A percentile compares a stretch with the other conserved stretches of the same genome.
These are phyloP conservation scores for Hyaloscypha bicolor DNA, from an alignment of 495 filamentous ascomycete species.

Conservation along the genomic window DNA sequence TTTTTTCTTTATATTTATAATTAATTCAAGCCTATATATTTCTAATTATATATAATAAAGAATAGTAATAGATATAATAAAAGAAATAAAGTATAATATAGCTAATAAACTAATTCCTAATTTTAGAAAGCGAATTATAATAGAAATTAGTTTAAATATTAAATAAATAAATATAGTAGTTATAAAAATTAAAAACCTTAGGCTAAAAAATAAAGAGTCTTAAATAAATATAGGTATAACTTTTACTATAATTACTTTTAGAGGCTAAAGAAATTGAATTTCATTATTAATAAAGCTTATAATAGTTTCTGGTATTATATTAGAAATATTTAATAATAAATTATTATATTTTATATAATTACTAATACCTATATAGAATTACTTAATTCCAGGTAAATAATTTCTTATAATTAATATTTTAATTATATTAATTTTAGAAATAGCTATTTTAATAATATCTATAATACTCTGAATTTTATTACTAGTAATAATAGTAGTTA, in stretches of 20 bases:
- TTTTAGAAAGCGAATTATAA: conserved; percentile 12
- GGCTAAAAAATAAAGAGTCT: conserved; percentile 16
- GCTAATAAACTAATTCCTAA: conserved; percentile 19
- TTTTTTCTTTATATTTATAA: conserved; percentile 28
- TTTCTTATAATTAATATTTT: conserved; percentile 13
- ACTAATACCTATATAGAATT: conserved; percentile 15
- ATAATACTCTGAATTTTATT: conserved; percentile 18
- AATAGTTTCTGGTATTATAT: too few species aligned
- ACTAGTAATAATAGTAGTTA: conserved; percentile 15
- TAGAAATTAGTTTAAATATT: conserved; percentile 10
- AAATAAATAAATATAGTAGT: conserved; percentile 13
- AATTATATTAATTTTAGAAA: conserved; percentile 9
- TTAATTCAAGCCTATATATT: conserved; percentile 15
- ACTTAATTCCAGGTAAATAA: conserved; percentile 15
- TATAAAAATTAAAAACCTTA: conserved; percentile 13
- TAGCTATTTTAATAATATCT: not conserved
- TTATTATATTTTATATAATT: conserved; percentile 17
- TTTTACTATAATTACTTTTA: too few species aligned
- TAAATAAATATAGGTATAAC: conserved; percentile 9
- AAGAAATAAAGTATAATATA: too few species aligned
- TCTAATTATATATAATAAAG: conserved; percentile 21
- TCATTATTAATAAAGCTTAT: too few species aligned
- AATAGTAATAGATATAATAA: conserved; percentile 18
- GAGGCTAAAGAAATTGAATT: too few species aligned
- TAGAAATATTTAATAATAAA: conserved; percentile 21